Base-by-base conservation (phyloP, 352 stramenopile genomes). In the Aphanomyces euteiches region DNA sequence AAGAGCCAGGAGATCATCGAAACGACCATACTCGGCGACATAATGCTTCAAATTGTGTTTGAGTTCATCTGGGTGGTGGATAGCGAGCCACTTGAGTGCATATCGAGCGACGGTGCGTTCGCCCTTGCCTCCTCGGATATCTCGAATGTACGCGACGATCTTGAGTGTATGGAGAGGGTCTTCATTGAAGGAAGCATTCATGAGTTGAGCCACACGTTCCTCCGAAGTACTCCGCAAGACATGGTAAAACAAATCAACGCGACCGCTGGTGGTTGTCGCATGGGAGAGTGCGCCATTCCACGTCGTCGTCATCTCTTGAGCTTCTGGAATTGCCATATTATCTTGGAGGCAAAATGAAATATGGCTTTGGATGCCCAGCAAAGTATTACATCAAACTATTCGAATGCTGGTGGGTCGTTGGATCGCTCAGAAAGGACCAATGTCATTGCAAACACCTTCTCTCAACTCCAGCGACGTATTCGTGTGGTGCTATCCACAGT, bases 141-240 rank as follows among this genome's bases (percentile, higher is more conserved):
- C 79, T 47, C 79, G 79, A 10, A 87, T 48, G 75, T 84, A 84
- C 34, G 79, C 79, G 17, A 80, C 65, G 13, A 87, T 60, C 76
- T 83, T 87, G 70, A 87, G 76, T 37, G 79, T 87, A 72, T 84
- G 79, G 57, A 84, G 66, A 36, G 78, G 47, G 54, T 87, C 74
- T 64, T 87, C 78, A 3, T 64, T 56, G 67, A 77, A 84, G 53
- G 79, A 84, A 3, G 75, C 75, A 7, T 73, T 69, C 38, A 85
- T 54, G 5, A 85, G 58, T 3, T 64, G 6, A 1, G 67, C 13
- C 45, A 83, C 73, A 1, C 73, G 75, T 19, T 67, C 41, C 53
- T 82, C 75, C 36, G 75, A 59, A 10, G 81, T 67, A 37, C 60
- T 72, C 2, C 77, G 79, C 28, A 79, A 53, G 13, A 77, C 68